A percentile compares a stretch with the other conserved stretches of the same genome.
Evolutionary conservation across 495 filamentous ascomycete genomes (phyloP).

Genomic region (Penicillium manginii): DNA sequence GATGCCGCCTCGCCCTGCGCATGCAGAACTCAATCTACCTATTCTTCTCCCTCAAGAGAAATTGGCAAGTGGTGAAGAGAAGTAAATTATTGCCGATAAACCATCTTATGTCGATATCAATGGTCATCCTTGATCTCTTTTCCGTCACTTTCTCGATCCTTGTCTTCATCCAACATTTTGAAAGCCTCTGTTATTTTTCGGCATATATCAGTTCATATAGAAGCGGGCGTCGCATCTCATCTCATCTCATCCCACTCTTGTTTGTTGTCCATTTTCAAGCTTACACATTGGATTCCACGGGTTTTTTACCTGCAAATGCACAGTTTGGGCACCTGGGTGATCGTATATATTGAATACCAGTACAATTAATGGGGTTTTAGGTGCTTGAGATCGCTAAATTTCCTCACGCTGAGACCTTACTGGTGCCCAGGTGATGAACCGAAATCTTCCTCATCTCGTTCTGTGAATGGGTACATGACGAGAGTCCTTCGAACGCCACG

Average conservation of each 20-base stretch:
- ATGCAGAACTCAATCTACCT: conserved; percentile 66
- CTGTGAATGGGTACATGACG: too few relatives aligned
- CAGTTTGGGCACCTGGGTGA: too few relatives aligned
- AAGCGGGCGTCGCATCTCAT: background rate
- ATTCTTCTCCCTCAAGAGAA: conserved; percentile 42
- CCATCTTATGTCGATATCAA: conserved; percentile 10
- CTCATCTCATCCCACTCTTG: background rate
- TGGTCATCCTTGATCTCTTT: conserved; percentile 3
- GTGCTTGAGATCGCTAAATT: too few relatives aligned
- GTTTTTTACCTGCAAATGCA: too few relatives aligned
- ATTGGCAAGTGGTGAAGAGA: conserved; percentile 9
- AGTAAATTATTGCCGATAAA: conserved; percentile 5
- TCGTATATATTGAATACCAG: too few relatives aligned
- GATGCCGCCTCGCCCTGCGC: conserved; percentile 66
- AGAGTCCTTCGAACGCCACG: too few relatives aligned
- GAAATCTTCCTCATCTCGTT: too few relatives aligned
- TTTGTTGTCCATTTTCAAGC: too few relatives aligned
- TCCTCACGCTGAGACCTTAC: too few relatives aligned
- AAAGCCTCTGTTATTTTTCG: background rate
- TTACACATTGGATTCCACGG: too few relatives aligned
- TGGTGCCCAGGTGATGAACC: too few relatives aligned
- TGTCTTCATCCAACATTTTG: conserved; percentile 1
- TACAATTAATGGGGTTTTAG: too few relatives aligned
- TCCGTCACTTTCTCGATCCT: background rate
- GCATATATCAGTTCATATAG: background rate